These are phyloP conservation scores for Penicilliopsis zonata DNA, from an alignment of 495 filamentous ascomycete species.

Conservation along the genomic window DNA sequence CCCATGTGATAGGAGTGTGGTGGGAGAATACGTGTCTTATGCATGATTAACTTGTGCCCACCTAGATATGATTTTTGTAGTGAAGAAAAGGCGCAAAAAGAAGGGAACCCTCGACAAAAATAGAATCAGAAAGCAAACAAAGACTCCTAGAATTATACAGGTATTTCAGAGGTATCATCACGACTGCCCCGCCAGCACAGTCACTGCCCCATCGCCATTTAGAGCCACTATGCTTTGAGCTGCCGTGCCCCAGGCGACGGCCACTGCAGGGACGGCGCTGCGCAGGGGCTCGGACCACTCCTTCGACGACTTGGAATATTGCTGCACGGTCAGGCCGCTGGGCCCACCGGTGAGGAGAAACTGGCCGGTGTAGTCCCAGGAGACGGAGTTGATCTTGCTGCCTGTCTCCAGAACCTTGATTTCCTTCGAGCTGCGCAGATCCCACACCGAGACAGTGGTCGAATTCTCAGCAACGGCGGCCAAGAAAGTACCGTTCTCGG, in stretches of 20 bases:
- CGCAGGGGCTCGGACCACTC: slow-evolving; percentile 79
- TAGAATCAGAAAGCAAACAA: slow-evolving; percentile 14
- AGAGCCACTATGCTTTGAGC: slow-evolving; percentile 66
- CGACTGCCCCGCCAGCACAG: slow-evolving; percentile 39
- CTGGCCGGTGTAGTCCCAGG: slow-evolving; percentile 93
- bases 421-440: slow-evolving; percentile 70
- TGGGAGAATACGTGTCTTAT: no score
- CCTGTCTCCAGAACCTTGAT: slow-evolving; percentile 77
- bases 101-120: slow-evolving; percentile 12
- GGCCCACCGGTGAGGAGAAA: slow-evolving; percentile 76
- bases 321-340: slow-evolving; percentile 71
- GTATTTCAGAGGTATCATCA: slow-evolving; percentile 28
- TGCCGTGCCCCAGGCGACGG: slow-evolving; percentile 62
- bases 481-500: slow-evolving; percentile 95
- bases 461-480: slow-evolving; percentile 63
- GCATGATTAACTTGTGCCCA: no score
- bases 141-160: slow-evolving; percentile 18
- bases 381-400: slow-evolving; percentile 53
- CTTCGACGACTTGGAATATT: slow-evolving; percentile 74
- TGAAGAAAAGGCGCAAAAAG: slow-evolving; percentile 6
- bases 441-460: slow-evolving; percentile 72
- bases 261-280: slow-evolving; percentile 58
- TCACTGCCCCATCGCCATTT: slow-evolving; percentile 61
- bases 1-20: not conserved
- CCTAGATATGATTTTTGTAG: no score